phyloP scores from a whole-genome alignment of 352 stramenopile species.

The Phytophthora sp. region DNA sequence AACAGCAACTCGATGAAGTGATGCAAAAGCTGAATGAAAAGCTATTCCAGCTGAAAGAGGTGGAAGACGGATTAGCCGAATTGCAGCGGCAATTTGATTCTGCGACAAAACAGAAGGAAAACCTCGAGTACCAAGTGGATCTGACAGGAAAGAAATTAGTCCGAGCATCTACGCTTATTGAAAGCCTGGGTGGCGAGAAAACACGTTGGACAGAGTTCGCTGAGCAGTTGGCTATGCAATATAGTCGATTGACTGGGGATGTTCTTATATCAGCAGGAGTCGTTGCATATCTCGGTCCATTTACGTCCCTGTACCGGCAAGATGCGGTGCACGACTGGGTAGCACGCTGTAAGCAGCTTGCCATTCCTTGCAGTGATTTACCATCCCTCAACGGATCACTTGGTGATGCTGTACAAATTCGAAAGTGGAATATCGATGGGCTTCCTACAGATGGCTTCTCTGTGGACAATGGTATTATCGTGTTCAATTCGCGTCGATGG shows the following conservation, averaged over 20 bases:
- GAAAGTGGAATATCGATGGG: slow-evolving; percentile 96
- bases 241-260: slow-evolving; percentile 91
- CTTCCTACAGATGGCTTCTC: slow-evolving; percentile 94
- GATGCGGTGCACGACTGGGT: slow-evolving; percentile 86
- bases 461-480: slow-evolving; percentile 95
- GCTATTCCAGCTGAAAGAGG: slow-evolving; percentile 88
- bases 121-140: slow-evolving; percentile 93
- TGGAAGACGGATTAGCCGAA: slow-evolving; percentile 90
- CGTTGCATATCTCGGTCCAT: slow-evolving; percentile 94
- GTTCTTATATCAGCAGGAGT: slow-evolving; percentile 92
- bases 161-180: slow-evolving; percentile 92
- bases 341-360: slow-evolving; percentile 69
- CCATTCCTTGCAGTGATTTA: slow-evolving; percentile 85
- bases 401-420: slow-evolving; percentile 91
- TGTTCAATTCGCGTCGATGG: slow-evolving; percentile 95
- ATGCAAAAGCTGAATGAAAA: slow-evolving; percentile 93
- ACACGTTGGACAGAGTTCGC: slow-evolving; percentile 92
- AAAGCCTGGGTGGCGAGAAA: slow-evolving; percentile 93
- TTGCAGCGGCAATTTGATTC: slow-evolving; percentile 90
- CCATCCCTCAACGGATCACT: slow-evolving; percentile 89
- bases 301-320: slow-evolving; percentile 89
- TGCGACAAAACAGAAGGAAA: slow-evolving; percentile 91
- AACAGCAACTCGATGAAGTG: slow-evolving; percentile 86
- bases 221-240: slow-evolving; percentile 77
- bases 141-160: slow-evolving; percentile 94